These are phyloP conservation scores for Punica granatum DNA, from an alignment of 345 rosid genomes.

Conservation along the genomic window DNA sequence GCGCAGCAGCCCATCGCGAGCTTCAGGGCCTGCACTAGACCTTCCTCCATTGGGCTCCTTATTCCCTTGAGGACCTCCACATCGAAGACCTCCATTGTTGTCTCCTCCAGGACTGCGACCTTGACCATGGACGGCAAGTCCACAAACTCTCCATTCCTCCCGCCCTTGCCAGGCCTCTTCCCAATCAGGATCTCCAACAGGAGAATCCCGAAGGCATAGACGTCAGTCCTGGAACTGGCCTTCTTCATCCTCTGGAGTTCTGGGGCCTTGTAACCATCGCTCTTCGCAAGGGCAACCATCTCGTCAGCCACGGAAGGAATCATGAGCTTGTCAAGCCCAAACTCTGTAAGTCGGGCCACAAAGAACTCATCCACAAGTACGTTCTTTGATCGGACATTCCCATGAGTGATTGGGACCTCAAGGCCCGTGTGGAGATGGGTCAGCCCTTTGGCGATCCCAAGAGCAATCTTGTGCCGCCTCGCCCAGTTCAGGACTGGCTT, in stretches of 20 bases:
- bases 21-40: conserved; percentile 89
- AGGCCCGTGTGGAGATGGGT: conserved; percentile 77
- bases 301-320: conserved; percentile 86
- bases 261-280: conserved; percentile 88
- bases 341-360: conserved; percentile 75
- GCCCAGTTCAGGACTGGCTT: conserved; percentile 88
- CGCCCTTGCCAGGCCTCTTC: conserved; percentile 77
- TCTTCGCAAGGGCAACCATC: conserved; percentile 77
- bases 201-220: conserved; percentile 87
- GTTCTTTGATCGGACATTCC: conserved; percentile 81
- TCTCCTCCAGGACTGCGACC: conserved; percentile 92
- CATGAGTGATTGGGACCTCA: conserved; percentile 78
- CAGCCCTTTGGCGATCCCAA: conserved; percentile 82
- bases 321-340: conserved; percentile 92
- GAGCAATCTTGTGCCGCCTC: conserved; percentile 87
- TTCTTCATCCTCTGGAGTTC: conserved; percentile 98
- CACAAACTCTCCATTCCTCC: conserved; percentile 48
- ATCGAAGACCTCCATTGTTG: conserved; percentile 90
- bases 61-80: conserved; percentile 78
- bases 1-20: conserved; percentile 99
- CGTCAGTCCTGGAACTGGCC: conserved; percentile 85
- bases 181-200: conserved; percentile 86
- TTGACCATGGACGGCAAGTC: conserved; percentile 89
- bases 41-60: conserved; percentile 95
- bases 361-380: conserved; percentile 91